Conservation (phyloP, 2,329 filamentous ascomycete species). For the Epichloe uncinata region DNA sequence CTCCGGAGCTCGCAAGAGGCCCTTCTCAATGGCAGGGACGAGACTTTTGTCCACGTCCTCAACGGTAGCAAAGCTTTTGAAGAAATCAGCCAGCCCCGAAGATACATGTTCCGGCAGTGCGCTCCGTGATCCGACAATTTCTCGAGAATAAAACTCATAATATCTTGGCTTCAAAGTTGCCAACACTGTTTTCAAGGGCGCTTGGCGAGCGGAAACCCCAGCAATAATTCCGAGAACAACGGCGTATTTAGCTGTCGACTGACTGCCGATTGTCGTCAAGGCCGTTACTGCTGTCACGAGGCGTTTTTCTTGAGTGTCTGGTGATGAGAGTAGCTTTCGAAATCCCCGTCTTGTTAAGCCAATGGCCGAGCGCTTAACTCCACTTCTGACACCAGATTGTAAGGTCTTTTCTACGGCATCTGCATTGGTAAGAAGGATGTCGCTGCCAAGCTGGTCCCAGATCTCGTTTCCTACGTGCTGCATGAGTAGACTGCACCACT, state of each 20-base stretch:
- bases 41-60: constrained; percentile 67
- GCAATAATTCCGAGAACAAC: constrained; percentile 74
- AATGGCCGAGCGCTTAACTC: constrained; percentile 59
- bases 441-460: constrained; percentile 51
- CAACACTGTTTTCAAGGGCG: constrained; percentile 47
- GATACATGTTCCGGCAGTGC: constrained; percentile 59
- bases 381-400: constrained; percentile 46
- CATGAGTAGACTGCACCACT: constrained; percentile 77
- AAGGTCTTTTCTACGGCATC: constrained; percentile 68
- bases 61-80: constrained; percentile 55
- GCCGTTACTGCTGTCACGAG: constrained; percentile 49
- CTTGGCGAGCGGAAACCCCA: constrained; percentile 67
- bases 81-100: constrained; percentile 68
- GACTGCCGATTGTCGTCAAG: constrained; percentile 54
- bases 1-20: constrained; percentile 78
- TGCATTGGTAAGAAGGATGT: constrained; percentile 56
- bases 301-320: constrained; percentile 41
- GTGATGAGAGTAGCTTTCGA: constrained; percentile 53
- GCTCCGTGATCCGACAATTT: constrained; percentile 68
- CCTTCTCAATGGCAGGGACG: constrained; percentile 75
- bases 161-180: constrained; percentile 55
- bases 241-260: constrained; percentile 56
- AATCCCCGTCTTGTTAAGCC: constrained; percentile 69
- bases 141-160: constrained; percentile 71
- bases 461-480: constrained; percentile 50